phyloP scores from a whole-genome alignment of 139 green algal species.

The Closterium sp. region DNA sequence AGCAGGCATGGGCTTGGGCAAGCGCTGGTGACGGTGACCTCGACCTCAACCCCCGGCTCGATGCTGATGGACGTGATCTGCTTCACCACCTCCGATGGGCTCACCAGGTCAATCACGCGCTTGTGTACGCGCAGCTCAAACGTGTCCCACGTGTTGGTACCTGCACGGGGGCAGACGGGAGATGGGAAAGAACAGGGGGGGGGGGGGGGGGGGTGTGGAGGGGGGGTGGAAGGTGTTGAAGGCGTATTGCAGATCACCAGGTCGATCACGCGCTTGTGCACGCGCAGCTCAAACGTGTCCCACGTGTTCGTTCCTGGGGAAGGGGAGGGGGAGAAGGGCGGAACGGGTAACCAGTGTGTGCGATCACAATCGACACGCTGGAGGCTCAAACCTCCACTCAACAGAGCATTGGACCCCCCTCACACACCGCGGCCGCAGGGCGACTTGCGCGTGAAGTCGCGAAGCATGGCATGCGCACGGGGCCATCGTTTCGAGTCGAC shows the following conservation, averaged over 20 bases:
- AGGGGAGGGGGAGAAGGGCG: not conserved
- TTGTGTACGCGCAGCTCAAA: slow-evolving; percentile 99
- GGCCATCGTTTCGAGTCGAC: no score
- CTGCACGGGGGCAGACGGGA: not conserved
- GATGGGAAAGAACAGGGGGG: not conserved
- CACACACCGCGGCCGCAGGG: no score
- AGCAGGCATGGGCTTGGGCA: not conserved
- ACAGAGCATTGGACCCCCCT: no score
- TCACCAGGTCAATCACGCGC: slow-evolving; percentile 98
- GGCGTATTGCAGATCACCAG: no score
- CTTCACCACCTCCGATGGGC: slow-evolving; percentile 96
- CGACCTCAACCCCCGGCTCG: slow-evolving; percentile 97
- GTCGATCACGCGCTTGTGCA: slow-evolving; percentile 99
- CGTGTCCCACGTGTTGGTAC: slow-evolving; percentile 96
- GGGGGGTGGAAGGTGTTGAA: not conserved
- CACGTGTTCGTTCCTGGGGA: slow-evolving; percentile 89
- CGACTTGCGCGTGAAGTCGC: no score
- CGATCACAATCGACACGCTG: no score
- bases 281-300: slow-evolving; percentile 94
- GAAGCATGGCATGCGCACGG: no score
- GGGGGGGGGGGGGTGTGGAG: not conserved
- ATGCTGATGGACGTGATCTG: slow-evolving; percentile 99
- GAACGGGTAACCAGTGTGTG: not conserved
- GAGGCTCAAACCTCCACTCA: no score
- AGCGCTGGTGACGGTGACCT: slow-evolving; percentile 71